Base-by-base conservation (phyloP, 108 stramenopile species). In the Fragilaria crotonensis region DNA sequence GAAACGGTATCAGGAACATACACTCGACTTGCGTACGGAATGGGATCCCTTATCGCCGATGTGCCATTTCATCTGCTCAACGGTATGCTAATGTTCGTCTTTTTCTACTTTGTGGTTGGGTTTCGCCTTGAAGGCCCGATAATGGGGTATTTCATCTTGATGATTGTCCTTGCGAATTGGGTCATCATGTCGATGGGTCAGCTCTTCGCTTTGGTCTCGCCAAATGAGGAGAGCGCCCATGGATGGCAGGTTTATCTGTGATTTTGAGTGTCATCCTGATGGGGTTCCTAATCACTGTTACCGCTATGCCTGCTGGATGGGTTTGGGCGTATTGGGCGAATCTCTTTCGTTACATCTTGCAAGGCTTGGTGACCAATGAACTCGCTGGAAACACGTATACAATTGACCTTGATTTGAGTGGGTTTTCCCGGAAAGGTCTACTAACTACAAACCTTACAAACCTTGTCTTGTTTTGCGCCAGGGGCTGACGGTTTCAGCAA, bases 361-460 rank as follows among this genome's bases (percentile, higher is more conserved):
- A 76, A 63, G 70, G 70, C 1, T 53, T 76, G 4, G 74, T 76
- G 4, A 71, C 74, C 25, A 76, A 76, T 33, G 75, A 76, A 47
- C 22, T 76, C 7, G 45, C 64, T n/a, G n/a, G n/a, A n/a, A n/a
- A n/a, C n/a, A n/a, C n/a, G n/a, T n/a, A n/a, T n/a, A n/a, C n/a
- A n/a, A n/a, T n/a, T n/a, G n/a, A n/a, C n/a, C n/a, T n/a, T n/a
- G n/a, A n/a, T n/a, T n/a, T n/a, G n/a, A n/a, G n/a, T n/a, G n/a
- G n/a, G n/a, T n/a, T n/a, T n/a, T n/a, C n/a, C n/a, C n/a, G n/a
- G n/a, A n/a, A n/a, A n/a, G n/a, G n/a, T n/a, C n/a, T n/a, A n/a
- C n/a, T n/a, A n/a, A n/a, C n/a, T n/a, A n/a, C n/a, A n/a, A n/a
- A n/a, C n/a, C n/a, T n/a, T n/a, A n/a, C n/a, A n/a, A n/a, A n/a